Evolutionary conservation across 176 grass and related monocot species (phyloP).

Genomic region (Carex kokanica): DNA sequence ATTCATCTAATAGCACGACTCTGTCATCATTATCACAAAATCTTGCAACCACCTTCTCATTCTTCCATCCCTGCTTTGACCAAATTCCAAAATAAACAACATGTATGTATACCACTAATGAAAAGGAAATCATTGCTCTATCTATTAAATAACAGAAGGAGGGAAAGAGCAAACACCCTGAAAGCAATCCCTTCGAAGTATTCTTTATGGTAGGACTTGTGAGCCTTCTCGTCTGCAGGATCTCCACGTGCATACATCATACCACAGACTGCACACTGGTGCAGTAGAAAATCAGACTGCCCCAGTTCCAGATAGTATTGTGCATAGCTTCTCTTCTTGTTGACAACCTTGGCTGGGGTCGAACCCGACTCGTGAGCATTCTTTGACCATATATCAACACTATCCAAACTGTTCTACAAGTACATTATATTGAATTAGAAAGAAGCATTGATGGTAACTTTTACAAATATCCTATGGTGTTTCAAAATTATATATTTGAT

Average conservation of each 20-base stretch:
- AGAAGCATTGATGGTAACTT: not conserved
- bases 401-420: not conserved
- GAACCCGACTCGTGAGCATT: not conserved
- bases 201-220: conserved; percentile 68
- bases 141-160: not conserved
- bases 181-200: conserved; percentile 62
- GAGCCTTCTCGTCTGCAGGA: conserved; percentile 66
- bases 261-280: conserved; percentile 63
- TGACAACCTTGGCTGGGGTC: conserved; percentile 30
- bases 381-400: not conserved
- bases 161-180: conserved; percentile 45
- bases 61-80: conserved; percentile 56
- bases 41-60: conserved; percentile 52
- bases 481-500: not conserved
- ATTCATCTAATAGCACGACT: conserved; percentile 37
- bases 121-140: not conserved
- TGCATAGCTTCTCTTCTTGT: conserved; percentile 77
- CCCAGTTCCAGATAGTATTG: conserved; percentile 92
- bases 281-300: conserved; percentile 79
- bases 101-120: not conserved
- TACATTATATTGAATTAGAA: not conserved
- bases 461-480: not conserved
- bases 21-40: conserved; percentile 35
- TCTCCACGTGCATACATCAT: conserved; percentile 82
- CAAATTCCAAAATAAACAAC: conserved; percentile 8